Evolutionary conservation across 805 yeast genomes (phyloP), one percentile per base, ranked within the genome.

Genomic region (Hanseniaspora mollemarum): DNA sequence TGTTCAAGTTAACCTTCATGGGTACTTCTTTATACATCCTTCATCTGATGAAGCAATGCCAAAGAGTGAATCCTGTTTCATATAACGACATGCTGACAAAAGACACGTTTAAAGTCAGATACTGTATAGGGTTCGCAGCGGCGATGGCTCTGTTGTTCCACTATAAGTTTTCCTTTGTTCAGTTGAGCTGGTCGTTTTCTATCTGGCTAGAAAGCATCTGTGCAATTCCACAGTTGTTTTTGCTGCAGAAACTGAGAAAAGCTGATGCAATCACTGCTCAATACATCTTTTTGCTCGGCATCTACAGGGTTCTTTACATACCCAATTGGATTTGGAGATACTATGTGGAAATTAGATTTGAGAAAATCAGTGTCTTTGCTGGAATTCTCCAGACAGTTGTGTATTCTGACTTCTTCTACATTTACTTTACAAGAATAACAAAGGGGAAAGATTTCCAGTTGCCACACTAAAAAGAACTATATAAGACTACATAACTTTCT

Each of bases 311-410:
- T 0, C 71, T 92, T 46, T 92, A 92, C 64, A 78, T 92, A 58
- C 94, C 95, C 56, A 92, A 90, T 67, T 92, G 98, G 98, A 64
- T 87, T 57, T 92, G 87, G 74, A 78, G 96, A 65, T 86, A 81
- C 68, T 68, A 68, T 54, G 56, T 66, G 15, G 90, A 83, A 56
- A 75, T 71, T 22, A 60, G 58, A 53, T 70, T 82, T 52, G 95
- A 87, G 60, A 74, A 73, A 56, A 71, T 88, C 51, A 75, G 94
- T 1, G 70, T 90, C 9, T 60, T 75, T 19, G 82, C 96, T 0
- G 97, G 97, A 22, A 54, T 92, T 31, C 65, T 87, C 37, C 98
- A 92, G 70, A 87, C 96, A 0, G 69, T 78, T 52, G 68, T 92
- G 31, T 92, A 92, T 69, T 87, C 96, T 1, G 98, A 92, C 69